phyloP scores from a whole-genome alignment of 257 asterid genomes.

The Nicotiana benthamiana region DNA sequence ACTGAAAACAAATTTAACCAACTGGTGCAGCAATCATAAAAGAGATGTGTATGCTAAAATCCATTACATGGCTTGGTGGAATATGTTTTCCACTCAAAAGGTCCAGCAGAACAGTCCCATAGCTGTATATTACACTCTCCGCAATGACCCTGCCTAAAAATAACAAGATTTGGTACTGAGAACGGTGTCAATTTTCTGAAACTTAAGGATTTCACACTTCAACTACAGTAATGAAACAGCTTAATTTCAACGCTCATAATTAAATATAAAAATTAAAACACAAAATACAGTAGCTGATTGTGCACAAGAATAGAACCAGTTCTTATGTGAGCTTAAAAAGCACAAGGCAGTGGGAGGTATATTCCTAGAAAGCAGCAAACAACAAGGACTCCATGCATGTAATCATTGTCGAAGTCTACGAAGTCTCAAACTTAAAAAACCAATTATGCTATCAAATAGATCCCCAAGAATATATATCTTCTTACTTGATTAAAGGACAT shows the following conservation, averaged over 20 bases:
- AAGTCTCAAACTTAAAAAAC: background rate
- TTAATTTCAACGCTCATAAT: background rate
- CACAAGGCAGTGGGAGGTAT: background rate
- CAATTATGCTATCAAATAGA: background rate
- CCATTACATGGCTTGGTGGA: constrained; percentile 74
- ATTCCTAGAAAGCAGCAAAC: background rate
- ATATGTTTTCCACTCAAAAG: constrained; percentile 90
- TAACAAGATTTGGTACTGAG: background rate
- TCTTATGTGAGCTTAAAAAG: background rate
- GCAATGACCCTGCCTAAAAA: constrained; percentile 79
- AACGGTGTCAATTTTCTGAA: background rate
- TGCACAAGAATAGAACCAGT: background rate
- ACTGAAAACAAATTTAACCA: background rate
- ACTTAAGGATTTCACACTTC: background rate
- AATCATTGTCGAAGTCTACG: background rate
- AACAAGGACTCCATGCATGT: background rate
- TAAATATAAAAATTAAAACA: background rate
- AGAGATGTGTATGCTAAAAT: background rate
- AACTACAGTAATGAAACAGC: background rate
- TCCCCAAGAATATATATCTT: background rate
- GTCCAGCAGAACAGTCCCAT: constrained; percentile 82
- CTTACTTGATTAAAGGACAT: background rate
- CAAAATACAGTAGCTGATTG: background rate
- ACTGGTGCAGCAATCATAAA: background rate
- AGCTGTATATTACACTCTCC: constrained; percentile 86